Evolutionary conservation across 2,329 filamentous ascomycete genomes (phyloP), one percentile per base, ranked within the genome.

Genomic region (Pezicula rhizophila): DNA sequence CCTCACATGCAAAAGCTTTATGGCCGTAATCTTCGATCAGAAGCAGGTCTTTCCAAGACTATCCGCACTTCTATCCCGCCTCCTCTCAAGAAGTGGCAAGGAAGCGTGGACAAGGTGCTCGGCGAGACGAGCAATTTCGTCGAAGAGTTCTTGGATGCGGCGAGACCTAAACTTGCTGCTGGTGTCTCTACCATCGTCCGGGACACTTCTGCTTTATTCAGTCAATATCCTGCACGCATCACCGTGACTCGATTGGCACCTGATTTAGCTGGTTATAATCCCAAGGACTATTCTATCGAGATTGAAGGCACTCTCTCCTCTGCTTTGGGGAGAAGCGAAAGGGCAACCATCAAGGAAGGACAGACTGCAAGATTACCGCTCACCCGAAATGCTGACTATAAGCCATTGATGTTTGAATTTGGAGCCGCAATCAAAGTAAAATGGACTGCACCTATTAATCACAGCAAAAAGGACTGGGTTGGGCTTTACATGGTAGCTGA

Each of bases 1-100:
- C 93, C 92, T 12, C 93, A 99, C 67, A 97, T 99, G 91, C 88
- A 96, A 66, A 97, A 96, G 75, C 79, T 97, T 15, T 99, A 99
- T 62, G 92, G 93, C 38, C 78, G 84, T 59, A 85, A 83, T 58
- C 74, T 99, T 41, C 85, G 93, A 51, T 75, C 85, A 55, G 89
- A 96, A 66, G 93, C 93, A 10, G 93, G 93, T 44, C 76, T 99
- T 35, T 92, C 91, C 51, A 95, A 91, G 70, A 96, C 89, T 61
- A 79, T 99, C 65, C 89, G 89, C 66, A 83, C 87, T 54, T 89
- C 90, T 10, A 73, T 99, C 20, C 93, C 93, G 3, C 81, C 84
- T 2, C 87, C 89, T 2, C 79, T 99, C 37, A 84, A 87, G 60
- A 84, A 86, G 56, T 88, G 88, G 76, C 87, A 92, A 60, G 84